A percentile compares a stretch with the other conserved stretches of the same genome.
These are phyloP conservation scores for Tuctoria greenei DNA, from an alignment of 176 grass and related monocot species.

Conservation along the genomic window DNA sequence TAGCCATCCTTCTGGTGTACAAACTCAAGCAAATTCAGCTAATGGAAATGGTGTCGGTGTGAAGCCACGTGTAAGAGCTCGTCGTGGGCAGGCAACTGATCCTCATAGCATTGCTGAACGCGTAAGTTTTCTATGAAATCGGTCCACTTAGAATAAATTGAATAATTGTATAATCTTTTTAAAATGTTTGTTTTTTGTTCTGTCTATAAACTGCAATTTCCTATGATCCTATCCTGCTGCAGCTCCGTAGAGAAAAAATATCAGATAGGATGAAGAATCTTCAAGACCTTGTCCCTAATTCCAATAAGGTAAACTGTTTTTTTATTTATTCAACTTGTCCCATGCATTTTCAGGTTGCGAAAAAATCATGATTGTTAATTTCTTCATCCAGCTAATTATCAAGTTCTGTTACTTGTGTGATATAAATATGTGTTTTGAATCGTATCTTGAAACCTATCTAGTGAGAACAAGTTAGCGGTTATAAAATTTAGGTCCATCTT, in stretches of 20 bases:
- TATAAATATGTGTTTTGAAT: background rate
- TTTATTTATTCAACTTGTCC: no score
- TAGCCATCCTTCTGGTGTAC: conserved; percentile 42
- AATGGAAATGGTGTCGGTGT: conserved; percentile 32
- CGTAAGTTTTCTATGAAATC: conserved; percentile 35
- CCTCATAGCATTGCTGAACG: conserved; percentile 90
- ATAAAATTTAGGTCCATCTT: background rate
- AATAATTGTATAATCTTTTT: conserved; percentile 21
- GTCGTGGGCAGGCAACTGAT: conserved; percentile 76
- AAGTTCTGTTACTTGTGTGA: no score
- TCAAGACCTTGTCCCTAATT: conserved; percentile 75
- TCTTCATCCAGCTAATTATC: no score
- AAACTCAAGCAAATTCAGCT: conserved; percentile 41
- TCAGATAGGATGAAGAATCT: conserved; percentile 85
- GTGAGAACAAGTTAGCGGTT: background rate
- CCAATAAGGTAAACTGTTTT: conserved; percentile 54
- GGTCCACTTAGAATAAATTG: background rate
- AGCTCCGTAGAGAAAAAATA: conserved; percentile 83
- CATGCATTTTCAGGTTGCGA: no score
- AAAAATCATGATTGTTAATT: no score
- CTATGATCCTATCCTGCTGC: conserved; percentile 34
- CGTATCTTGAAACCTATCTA: background rate
- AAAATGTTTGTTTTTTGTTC: conserved; percentile 7
- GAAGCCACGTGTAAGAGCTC: conserved; percentile 65
- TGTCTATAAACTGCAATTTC: conserved; percentile 18